Percentiles rank a stretch among this genome's conserved stretches.
These are phyloP conservation scores for Polyrhizophydium stewartii DNA, from an alignment of 371 early-diverging fungal species.

Conservation along the genomic window DNA sequence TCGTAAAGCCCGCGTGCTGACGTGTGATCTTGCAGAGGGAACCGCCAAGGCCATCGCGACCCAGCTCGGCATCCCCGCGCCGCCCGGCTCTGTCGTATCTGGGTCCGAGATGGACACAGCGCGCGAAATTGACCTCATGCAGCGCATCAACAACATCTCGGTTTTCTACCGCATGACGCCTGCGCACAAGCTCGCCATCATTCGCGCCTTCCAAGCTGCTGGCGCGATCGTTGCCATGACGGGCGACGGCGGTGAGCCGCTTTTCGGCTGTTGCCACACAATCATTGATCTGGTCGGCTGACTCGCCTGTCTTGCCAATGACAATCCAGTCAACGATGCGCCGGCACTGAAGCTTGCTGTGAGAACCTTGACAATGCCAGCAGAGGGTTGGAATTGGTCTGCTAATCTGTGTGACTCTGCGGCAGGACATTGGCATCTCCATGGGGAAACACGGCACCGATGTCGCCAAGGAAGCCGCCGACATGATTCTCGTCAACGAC, in stretches of 20 bases:
- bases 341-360: slow-evolving; percentile 81
- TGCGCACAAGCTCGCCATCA: slow-evolving; percentile 48
- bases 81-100: slow-evolving; percentile 55
- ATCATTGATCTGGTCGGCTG: background rate
- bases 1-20: slow-evolving; percentile 2
- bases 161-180: slow-evolving; percentile 54
- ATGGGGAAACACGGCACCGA: slow-evolving; percentile 90
- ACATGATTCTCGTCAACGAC: slow-evolving; percentile 89
- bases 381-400: background rate
- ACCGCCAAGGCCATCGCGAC: slow-evolving; percentile 79
- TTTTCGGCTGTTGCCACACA: background rate
- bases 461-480: slow-evolving; percentile 87
- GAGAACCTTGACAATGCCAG: background rate
- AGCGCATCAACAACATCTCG: slow-evolving; percentile 21
- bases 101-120: slow-evolving; percentile 69
- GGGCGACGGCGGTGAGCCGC: slow-evolving; percentile 42
- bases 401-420: too few relatives aligned
- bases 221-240: slow-evolving; percentile 58
- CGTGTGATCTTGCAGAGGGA: slow-evolving; percentile 41
- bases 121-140: slow-evolving; percentile 40
- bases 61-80: slow-evolving; percentile 66
- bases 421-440: slow-evolving; percentile 78
- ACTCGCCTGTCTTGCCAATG: too few relatives aligned
- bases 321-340: slow-evolving; percentile 75
- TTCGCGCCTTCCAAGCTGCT: slow-evolving; percentile 44